Conservation (phyloP, 305 asterid genomes). For the Solanum hybrid region DNA sequence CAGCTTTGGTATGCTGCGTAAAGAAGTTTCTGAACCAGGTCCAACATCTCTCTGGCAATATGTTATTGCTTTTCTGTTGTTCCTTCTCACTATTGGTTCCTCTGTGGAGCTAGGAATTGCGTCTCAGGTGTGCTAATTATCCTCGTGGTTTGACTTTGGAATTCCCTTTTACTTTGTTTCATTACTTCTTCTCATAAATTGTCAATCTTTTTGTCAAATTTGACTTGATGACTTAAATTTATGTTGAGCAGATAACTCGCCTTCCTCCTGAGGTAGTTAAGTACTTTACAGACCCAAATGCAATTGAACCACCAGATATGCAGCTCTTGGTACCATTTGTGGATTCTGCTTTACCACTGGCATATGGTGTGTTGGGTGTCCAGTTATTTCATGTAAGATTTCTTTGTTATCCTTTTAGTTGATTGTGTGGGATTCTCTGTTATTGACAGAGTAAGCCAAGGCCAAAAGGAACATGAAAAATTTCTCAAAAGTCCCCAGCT, state of each 20-base stretch:
- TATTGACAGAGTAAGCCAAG: not conserved
- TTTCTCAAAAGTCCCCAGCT: not conserved
- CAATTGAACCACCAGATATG: conserved; percentile 95
- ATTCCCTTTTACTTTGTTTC: not conserved
- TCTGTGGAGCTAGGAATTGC: conserved; percentile 90
- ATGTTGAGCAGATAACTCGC: conserved; percentile 53
- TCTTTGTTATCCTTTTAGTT: not conserved
- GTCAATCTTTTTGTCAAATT: not conserved
- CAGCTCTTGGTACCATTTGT: conserved; percentile 76
- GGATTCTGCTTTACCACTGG: conserved; percentile 57
- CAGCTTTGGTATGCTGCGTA: conserved; percentile 87
- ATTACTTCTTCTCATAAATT: not conserved
- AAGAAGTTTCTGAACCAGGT: conserved; percentile 90
- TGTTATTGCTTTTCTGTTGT: conserved; percentile 74
- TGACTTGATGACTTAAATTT: conserved; percentile 7
- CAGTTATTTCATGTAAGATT: conserved; percentile 51
- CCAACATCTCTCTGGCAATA: conserved; percentile 93
- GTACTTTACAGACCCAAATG: conserved; percentile 93
- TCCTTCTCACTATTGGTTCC: conserved; percentile 84
- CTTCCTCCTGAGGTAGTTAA: conserved; percentile 90
- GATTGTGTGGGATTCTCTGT: not conserved
- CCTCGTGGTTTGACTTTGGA: not conserved
- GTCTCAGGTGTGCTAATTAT: conserved; percentile 57
- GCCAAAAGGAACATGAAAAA: not conserved
- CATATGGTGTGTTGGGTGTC: conserved; percentile 83